phyloP scores from a whole-genome alignment of 331 rosid species.

The Cydonia oblonga region DNA sequence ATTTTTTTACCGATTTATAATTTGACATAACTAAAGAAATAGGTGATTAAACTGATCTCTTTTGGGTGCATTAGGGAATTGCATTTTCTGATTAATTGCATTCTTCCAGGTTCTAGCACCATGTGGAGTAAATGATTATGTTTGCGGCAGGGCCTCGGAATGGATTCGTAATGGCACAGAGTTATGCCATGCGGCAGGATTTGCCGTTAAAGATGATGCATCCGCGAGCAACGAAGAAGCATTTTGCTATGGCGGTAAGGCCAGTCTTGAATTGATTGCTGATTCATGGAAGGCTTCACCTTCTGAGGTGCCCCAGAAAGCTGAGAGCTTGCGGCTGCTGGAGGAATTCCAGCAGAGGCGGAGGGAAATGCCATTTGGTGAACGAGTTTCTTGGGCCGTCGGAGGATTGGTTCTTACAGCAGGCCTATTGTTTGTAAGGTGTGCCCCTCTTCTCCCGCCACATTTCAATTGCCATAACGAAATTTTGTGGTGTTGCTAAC shows the following conservation, averaged over 20 bases:
- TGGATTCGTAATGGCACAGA: conserved; percentile 93
- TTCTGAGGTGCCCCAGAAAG: conserved; percentile 28
- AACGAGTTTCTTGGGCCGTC: conserved; percentile 84
- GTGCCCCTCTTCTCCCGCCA: conserved; percentile 6
- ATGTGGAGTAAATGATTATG: conserved; percentile 90
- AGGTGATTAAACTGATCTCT: too few relatives aligned
- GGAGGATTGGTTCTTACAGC: conserved; percentile 95
- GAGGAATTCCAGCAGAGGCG: conserved; percentile 53
- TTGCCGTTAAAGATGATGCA: conserved; percentile 41
- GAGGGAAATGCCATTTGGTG: conserved; percentile 49
- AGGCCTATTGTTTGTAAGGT: conserved; percentile 72
- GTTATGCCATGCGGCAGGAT: conserved; percentile 80
- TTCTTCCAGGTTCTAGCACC: conserved; percentile 77
- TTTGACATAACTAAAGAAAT: too few relatives aligned
- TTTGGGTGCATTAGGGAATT: too few relatives aligned
- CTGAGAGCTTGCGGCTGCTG: conserved; percentile 18
- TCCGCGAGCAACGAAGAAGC: conserved; percentile 23
- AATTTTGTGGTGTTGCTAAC: background rate
- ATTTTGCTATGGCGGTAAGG: conserved; percentile 71
- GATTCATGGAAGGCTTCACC: conserved; percentile 68
- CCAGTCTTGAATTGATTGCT: conserved; percentile 63
- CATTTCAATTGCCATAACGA: background rate
- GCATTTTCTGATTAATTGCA: too few relatives aligned
- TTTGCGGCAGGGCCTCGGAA: conserved; percentile 88
- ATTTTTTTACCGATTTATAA: too few relatives aligned